Base-by-base conservation (phyloP, 2,329 filamentous ascomycete species). In the Claviceps sp. region DNA sequence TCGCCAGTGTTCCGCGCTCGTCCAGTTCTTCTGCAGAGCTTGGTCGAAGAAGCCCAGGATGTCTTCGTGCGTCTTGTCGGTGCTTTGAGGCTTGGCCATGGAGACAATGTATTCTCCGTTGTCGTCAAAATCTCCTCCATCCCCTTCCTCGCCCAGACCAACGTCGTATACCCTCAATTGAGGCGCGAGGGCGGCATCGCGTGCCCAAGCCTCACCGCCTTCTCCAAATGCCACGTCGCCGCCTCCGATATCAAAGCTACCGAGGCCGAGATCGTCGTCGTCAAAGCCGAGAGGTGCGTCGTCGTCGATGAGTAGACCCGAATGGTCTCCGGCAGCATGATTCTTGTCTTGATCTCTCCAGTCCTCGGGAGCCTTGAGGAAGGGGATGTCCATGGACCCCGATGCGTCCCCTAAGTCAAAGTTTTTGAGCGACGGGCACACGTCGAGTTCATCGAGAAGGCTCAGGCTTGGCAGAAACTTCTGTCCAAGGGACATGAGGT, bases 1-100 rank as follows among this genome's bases (percentile, higher is more conserved):
- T 59, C 91, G 85, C 93, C 93, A 98, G 68, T 98, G 93, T 66
- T 97, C 93, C n/a, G 93, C 91, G 48, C 89, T 94, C 5, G 86
- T 85, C 91, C 93, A 98, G 62, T 96, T 96, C 76, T 95, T 97
- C 65, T 93, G 88, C 44, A 97, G 72, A 2, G 91, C 90, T 62
- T 95, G 88, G 66, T 98, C 93, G 63, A 98, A 98, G 71, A 97
- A 98, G 63, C 87, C 86, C n/a, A 98, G 77, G 53, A 98, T 95
- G 61, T 95, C 91, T 60, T 97, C 88, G 63, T 96, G 89, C 65
- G 85, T 71, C 62, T 76, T 76, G 61, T 88, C 87, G 49, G 76
- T 75, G 51, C 81, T 81, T 48, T 70, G 67, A 3, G 75, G 71
- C 59, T 85, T 85, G 42, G 79, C 80, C 72, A 95, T 81, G n/a